A percentile compares a stretch with the other conserved stretches of the same genome.
These are phyloP conservation scores for Alternaria burnsii DNA, from an alignment of 2,329 filamentous ascomycete genomes.

Conservation along the genomic window DNA sequence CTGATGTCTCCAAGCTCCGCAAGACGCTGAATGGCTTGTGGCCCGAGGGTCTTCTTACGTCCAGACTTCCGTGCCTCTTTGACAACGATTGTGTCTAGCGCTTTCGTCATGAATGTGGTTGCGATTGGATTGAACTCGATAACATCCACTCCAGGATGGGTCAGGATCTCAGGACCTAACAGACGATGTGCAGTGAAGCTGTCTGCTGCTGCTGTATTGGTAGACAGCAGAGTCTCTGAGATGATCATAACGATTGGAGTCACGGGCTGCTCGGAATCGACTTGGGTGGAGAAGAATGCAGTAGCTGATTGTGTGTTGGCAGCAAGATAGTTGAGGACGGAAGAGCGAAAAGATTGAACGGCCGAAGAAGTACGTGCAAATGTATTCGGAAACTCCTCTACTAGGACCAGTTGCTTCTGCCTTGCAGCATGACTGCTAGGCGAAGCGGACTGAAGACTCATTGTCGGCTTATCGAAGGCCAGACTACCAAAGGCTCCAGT, in stretches of 20 bases:
- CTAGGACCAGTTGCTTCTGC: conserved; percentile 54
- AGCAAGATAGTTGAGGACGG: conserved; percentile 78
- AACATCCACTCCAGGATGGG: conserved; percentile 78
- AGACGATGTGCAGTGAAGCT: conserved; percentile 93
- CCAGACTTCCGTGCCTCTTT: conserved; percentile 86
- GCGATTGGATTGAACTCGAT: conserved; percentile 96
- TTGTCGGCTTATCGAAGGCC: conserved; percentile 53
- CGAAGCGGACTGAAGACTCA: conserved; percentile 18
- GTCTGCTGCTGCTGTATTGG: conserved; percentile 83
- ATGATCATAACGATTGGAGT: conserved; percentile 85
- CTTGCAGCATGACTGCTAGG: conserved; percentile 25
- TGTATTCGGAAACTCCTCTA: conserved; percentile 62
- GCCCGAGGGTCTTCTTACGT: conserved; percentile 77
- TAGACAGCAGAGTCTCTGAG: conserved; percentile 88
- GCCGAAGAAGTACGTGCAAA: conserved; percentile 56
- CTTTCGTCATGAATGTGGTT: conserved; percentile 83
- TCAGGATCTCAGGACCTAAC: conserved; percentile 83
- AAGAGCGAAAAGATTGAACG: conserved; percentile 69
- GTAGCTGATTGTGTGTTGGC: conserved; percentile 67
- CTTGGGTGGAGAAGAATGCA: conserved; percentile 49
- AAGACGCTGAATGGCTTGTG: conserved; percentile 77
- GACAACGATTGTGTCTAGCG: conserved; percentile 79
- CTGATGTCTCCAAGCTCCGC: conserved; percentile 91
- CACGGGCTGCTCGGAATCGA: conserved; percentile 31
- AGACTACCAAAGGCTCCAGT: conserved; percentile 82